Base-by-base conservation (phyloP, 192 early-diverging fungal species). In the Funneliformis geosporum region DNA sequence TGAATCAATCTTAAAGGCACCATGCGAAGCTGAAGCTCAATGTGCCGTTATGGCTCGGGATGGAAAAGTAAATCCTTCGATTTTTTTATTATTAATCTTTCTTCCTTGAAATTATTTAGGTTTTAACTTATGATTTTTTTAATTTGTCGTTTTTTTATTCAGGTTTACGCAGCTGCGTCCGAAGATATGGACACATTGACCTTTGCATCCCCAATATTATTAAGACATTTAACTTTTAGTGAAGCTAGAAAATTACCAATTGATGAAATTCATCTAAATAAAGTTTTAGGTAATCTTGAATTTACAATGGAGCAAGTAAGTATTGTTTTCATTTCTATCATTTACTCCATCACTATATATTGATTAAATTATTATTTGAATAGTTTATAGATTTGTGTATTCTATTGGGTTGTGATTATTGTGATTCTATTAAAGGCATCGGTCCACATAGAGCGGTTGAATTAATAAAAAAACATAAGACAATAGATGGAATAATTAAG, bases 101-200 rank as follows among this genome's bases (percentile, higher is more conserved):
- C 25, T 4, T 65, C 33, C 8, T 5, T n/a, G 46, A 44, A 46
- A 71, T 38, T n/a, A n/a, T n/a, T n/a, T 21, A 71, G 21, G 60
- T 25, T 5, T 4, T 23, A 12, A 3, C 27, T 38, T 4, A 46
- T 43, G 46, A 14, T 28, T 60, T 64, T 64, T 50, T 76, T 47
- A 38, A 33, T 23, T 38, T 21, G 5, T n/a, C 25, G 10, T 27
- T 27, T 23, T 28, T 25, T 23, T 64, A 18, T 78, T 55, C 12
- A 88, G 87, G 96, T 99, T 3, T 98, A 92, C 83, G 98, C 94
- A 39, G 96, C 96, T 21, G 97, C 95, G 23, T 97, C 96, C 12
- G 97, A 99, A 80, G 98, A 99, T 86, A 98, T 99, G 97, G 98
- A 99, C 78, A 99, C 98, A 0, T 86, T 99, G 65, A 94, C 96